phyloP scores from a whole-genome alignment of 371 early-diverging fungal species.

The Rhizopus stolonifer region DNA sequence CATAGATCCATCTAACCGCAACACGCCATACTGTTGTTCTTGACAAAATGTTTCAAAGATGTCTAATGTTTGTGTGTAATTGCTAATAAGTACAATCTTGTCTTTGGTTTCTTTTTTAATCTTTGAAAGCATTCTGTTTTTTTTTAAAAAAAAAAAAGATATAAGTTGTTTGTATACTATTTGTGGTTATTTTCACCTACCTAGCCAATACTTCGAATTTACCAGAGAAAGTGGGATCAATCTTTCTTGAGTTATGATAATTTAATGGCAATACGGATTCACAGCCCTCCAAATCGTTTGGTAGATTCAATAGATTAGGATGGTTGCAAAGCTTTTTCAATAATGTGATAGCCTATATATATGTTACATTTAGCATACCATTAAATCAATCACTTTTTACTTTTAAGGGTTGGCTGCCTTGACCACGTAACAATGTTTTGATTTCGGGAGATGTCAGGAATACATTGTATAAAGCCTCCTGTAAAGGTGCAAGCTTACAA shows the following conservation, averaged over 20 bases:
- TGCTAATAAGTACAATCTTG: constrained; percentile 95
- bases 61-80: constrained; percentile 97
- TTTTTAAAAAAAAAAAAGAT: constrained; percentile 30
- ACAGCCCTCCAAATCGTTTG: constrained; percentile 69
- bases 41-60: constrained; percentile 87
- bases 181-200: constrained; percentile 14
- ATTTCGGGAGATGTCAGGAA: constrained; percentile 81
- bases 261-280: constrained; percentile 53
- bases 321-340: constrained; percentile 96
- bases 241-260: constrained; percentile 34
- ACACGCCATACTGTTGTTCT: constrained; percentile 71
- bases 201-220: constrained; percentile 86
- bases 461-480: constrained; percentile 78
- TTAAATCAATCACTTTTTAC: too few relatives aligned
- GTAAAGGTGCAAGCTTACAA: constrained; percentile 77
- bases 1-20: constrained; percentile 94
- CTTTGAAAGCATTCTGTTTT: constrained; percentile 57
- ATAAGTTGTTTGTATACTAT: neutral
- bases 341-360: constrained; percentile 81
- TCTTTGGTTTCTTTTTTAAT: constrained; percentile 78
- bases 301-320: constrained; percentile 78
- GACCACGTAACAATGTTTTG: constrained; percentile 62
- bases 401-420: constrained; percentile 72
- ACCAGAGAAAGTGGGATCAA: constrained; percentile 80
- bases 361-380: too few relatives aligned